Evolutionary conservation across 2,329 filamentous ascomycete species (phyloP).

Genomic region (Rhynchosporium secalis): DNA sequence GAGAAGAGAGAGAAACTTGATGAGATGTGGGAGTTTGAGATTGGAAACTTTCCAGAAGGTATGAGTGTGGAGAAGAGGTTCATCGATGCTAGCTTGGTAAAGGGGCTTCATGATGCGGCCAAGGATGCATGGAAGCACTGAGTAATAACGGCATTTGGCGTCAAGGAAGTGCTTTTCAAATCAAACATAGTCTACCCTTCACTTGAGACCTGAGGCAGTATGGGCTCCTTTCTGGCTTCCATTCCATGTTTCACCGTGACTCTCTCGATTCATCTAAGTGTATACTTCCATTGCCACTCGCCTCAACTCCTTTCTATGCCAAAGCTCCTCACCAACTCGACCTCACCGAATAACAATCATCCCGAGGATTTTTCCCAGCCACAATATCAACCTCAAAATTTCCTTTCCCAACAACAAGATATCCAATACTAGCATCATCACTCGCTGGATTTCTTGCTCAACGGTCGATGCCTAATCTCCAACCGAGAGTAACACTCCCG

Average conservation of each 20-base stretch:
- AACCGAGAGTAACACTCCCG: slow-evolving; percentile 15
- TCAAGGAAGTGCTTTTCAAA: neutral
- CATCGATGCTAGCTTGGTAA: slow-evolving; percentile 10
- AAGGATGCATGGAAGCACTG: slow-evolving; percentile 10
- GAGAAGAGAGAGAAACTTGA: slow-evolving; percentile 5
- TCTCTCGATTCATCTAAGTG: too few species aligned
- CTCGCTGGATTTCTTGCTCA: slow-evolving; percentile 6
- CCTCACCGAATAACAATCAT: neutral
- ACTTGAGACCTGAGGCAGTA: too few species aligned
- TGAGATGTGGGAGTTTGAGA: slow-evolving; percentile 17
- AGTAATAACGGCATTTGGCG: neutral
- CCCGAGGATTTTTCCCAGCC: slow-evolving; percentile 9
- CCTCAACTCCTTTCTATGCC: neutral
- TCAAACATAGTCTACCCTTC: too few species aligned
- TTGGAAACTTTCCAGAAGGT: slow-evolving; percentile 3
- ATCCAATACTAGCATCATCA: slow-evolving; percentile 15
- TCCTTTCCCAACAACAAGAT: slow-evolving; percentile 20
- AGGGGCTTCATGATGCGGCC: slow-evolving; percentile 4
- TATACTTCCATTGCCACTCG: too few species aligned
- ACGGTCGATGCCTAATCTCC: slow-evolving; percentile 13
- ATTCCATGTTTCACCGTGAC: too few species aligned
- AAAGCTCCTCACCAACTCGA: neutral
- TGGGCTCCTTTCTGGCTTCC: too few species aligned
- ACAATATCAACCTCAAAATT: slow-evolving; percentile 23
- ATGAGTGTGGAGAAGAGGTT: slow-evolving; percentile 15